Conservation (phyloP, 2,329 filamentous ascomycete genomes). For the Fusarium nurragi region DNA sequence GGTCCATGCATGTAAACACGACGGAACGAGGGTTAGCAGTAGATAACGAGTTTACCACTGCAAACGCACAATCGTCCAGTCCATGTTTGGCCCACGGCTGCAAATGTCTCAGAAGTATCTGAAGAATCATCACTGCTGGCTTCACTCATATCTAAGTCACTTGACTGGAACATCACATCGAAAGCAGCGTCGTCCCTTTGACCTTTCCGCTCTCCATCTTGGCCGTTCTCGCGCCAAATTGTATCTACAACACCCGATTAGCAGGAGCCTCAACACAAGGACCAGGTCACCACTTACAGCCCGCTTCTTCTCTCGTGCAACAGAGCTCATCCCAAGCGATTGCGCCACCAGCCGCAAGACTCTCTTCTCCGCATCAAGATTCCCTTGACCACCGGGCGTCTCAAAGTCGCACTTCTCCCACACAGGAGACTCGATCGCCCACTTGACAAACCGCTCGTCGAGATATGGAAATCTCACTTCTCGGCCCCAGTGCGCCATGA, state of each 20-base stretch:
- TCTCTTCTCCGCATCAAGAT: conserved; percentile 81
- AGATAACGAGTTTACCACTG: conserved; percentile 30
- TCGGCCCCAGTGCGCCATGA: conserved; percentile 87
- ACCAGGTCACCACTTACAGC: conserved; percentile 66
- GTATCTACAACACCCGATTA: conserved; percentile 63
- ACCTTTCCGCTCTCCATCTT: conserved; percentile 79
- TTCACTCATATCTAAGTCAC: conserved; percentile 11
- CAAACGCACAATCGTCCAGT: conserved; percentile 59
- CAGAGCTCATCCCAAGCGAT: conserved; percentile 74
- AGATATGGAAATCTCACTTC: conserved; percentile 92
- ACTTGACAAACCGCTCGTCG: conserved; percentile 85
- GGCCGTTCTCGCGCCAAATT: conserved; percentile 83
- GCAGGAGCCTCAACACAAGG: background rate
- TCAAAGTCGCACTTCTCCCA: conserved; percentile 91
- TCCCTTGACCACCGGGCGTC: conserved; percentile 49
- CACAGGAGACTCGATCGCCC: conserved; percentile 78
- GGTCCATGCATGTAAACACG: conserved; percentile 34
- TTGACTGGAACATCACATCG: conserved; percentile 49
- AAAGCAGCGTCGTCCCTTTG: conserved; percentile 73
- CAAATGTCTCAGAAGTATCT: conserved; percentile 78
- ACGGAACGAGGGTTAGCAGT: conserved; percentile 55
- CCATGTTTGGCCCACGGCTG: conserved; percentile 32
- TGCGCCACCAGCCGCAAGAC: conserved; percentile 80
- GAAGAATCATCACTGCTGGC: conserved; percentile 72
- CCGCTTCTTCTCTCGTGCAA: conserved; percentile 90